Base-by-base conservation (phyloP, 1,139 yeast species). In the Blastobotrys indianensis region DNA sequence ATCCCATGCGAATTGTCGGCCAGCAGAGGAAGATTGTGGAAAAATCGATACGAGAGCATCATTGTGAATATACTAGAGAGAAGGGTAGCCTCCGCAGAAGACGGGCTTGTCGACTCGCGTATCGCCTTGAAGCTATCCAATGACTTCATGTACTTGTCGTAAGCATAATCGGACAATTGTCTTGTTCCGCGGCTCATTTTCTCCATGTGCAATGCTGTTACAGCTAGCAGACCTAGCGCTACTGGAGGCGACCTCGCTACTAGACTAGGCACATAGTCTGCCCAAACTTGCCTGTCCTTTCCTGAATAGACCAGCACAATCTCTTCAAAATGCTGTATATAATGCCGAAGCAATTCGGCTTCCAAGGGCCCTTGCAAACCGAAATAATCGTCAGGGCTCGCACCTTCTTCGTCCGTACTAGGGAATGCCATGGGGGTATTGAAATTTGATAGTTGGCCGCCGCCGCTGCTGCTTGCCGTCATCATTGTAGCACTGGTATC, bases 391-490 rank as follows among this genome's bases (percentile, higher is more conserved):
- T 20, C 25, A 20, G 25, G 25, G 25, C 25, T 20, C 25, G 25
- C 25, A 7, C 25, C 25, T 7, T 20, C 25, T 20, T 20, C 25
- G 25, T 20, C 25, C 25, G 25, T 20, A 20, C 25, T 20, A 4
- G 25, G 25, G 25, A 20, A 20, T 20, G 25, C 4, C 7, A 20
- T 20, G 7, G 25, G 25, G 25, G 25, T 13, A 12, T 16, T 20
- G 34, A n/a, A 23, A 13, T 31, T 28, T 37, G 17, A 29, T 10
- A 56, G 49, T 30, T 43, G 47, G 41, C 47, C 20, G 44, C 37
- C 1, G 47, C 46, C 16, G 51, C 48, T 11, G 68, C 66, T 3
- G 72, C 45, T 7, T 20, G 25, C 7, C 4, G 25, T 10, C 10
- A 29, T 12, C 17, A 36, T 15, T 31, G 33, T 29, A 32, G 41